A percentile compares a stretch with the other conserved stretches of the same genome.
Conservation (phyloP, 2,329 filamentous ascomycete genomes). For the Xylaria sp. region DNA sequence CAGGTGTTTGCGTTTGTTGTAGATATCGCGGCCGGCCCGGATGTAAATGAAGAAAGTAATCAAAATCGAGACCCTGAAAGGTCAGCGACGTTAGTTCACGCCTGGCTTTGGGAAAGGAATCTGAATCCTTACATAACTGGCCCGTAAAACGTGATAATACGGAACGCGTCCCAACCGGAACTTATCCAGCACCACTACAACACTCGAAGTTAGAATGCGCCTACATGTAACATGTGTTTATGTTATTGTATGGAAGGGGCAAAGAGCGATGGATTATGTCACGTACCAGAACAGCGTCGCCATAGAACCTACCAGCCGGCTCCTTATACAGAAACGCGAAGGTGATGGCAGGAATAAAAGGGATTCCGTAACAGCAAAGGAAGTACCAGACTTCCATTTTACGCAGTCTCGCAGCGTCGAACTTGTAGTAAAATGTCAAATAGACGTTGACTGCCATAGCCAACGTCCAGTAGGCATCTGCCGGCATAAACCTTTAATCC, state of each 20-base stretch:
- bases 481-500: slow-evolving; percentile 71
- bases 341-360: slow-evolving; percentile 67
- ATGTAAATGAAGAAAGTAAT: slow-evolving; percentile 68
- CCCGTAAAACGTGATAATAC: slow-evolving; percentile 75
- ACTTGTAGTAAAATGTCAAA: slow-evolving; percentile 77
- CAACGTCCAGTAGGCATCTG: slow-evolving; percentile 75
- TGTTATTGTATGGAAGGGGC: not conserved
- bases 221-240: not conserved
- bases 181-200: slow-evolving; percentile 75
- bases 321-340: slow-evolving; percentile 66
- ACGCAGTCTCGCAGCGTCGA: slow-evolving; percentile 64
- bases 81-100: slow-evolving; percentile 9
- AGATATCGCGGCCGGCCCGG: slow-evolving; percentile 68
- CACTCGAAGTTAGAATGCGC: not conserved
- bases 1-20: slow-evolving; percentile 65
- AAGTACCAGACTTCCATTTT: slow-evolving; percentile 73
- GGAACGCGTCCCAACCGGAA: slow-evolving; percentile 67
- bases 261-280: not conserved
- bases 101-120: not conserved
- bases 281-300: slow-evolving; percentile 62
- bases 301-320: slow-evolving; percentile 66
- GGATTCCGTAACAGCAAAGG: slow-evolving; percentile 70
- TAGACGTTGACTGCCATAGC: slow-evolving; percentile 86
- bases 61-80: slow-evolving; percentile 59
- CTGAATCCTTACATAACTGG: slow-evolving; percentile 62